Base-by-base conservation (phyloP, 2,329 filamentous ascomycete species). In the Plenodomus lindquistii region DNA sequence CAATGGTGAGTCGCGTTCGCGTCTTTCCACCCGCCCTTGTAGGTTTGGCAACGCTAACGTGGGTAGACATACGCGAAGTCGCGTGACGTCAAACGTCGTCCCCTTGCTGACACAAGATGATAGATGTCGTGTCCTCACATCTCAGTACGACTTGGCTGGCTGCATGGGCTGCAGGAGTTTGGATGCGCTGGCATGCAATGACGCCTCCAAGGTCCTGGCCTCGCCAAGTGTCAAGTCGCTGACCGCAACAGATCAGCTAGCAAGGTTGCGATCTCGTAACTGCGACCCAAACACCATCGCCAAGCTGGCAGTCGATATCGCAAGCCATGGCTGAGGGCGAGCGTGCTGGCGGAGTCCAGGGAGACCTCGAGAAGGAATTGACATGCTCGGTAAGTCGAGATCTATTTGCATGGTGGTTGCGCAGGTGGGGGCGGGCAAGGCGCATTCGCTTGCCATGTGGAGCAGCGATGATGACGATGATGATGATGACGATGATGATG, bases 281-380 rank as follows among this genome's bases (percentile, higher is more conserved):
- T 40, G 24, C 27, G 27, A 15, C 27, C 27, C 11, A 15, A 4
- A 31, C 27, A 31, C 27, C 27, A 31, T 31, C 27, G 27, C 27
- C 27, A 13, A 7, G 15, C 27, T 31, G 27, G 27, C 27, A 31
- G 27, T 11, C 27, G 6, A 31, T 31, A 31, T 24, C 29, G 44
- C 44, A 20, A 36, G 43, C 54, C 46, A 73, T 73, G 71, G 64
- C 65, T 38, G 71, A 69, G 54, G 65, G 49, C 40, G 57, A 62
- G 55, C 55, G 57, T 44, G 54, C 54, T 38, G 77, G 75, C 40
- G 67, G 79, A 48, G 69, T 79, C 65, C 67, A 79, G 44, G 67
- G 79, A 63, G 90, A 95, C 73, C 80, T 97, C 62, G 94, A 97
- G 77, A 93, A 87, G 74, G 94, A 99, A 82, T 79, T 97, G 76